Evolutionary conservation across 345 rosid genomes (phyloP), one percentile per base, ranked within the genome.

Genomic region (Citrus inodora): DNA sequence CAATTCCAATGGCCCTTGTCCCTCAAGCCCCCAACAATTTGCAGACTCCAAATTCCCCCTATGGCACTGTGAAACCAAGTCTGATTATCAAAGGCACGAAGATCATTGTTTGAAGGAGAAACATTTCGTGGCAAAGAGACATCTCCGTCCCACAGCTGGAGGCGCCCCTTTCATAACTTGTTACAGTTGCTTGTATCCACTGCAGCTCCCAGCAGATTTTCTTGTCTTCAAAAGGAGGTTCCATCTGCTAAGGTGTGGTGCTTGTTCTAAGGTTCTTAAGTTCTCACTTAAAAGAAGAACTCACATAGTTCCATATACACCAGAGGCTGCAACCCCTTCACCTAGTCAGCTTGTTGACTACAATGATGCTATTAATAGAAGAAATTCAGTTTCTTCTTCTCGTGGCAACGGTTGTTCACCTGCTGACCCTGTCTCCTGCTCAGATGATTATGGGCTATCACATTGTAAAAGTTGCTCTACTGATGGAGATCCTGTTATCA

Each of bases 151-250:
- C 40, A 82, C 88, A 21, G 93, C 92, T 5, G 99, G 98, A 70
- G 99, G 93, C 4, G 97, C 96, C 10, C 99, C 99, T 71, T 83
- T 93, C 42, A 25, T 90, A 46, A 77, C 87, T 79, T 95, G 98
- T 82, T 83, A 83, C 83, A 5, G 9, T 46, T 93, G 99, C 90
- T 81, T 84, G 73, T 82, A 67, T 30, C 82, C 72, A 67, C 82
- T 95, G 77, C 94, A 83, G 82, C 80, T 95, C 25, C 98, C 99
- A 75, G 93, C 83, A 75, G 97, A 95, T 84, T 95, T 93, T 85
- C 90, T 95, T 70, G 82, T 90, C 74, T 87, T 81, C 65, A 85
- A 83, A 76, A 88, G 85, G 77, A 91, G 87, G 68, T 87, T 78
- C 80, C 97, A 93, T 86, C 85, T 60, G 75, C 89, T 95, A 62